Evolutionary conservation across 371 early-diverging fungal genomes (phyloP), one percentile per base, ranked within the genome.

Genomic region (Conidiobolus coronatus): DNA sequence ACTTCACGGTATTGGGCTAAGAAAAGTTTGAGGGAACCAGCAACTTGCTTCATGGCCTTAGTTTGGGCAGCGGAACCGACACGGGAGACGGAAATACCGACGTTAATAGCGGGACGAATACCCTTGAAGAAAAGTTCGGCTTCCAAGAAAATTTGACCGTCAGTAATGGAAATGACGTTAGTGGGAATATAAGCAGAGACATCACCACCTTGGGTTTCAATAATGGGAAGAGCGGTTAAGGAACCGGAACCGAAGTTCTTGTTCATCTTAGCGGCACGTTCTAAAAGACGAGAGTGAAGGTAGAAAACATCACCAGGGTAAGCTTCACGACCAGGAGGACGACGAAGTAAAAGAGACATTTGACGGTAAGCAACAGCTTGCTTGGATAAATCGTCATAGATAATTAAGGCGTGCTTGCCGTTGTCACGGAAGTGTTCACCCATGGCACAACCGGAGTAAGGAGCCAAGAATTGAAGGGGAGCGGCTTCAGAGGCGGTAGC

Each of bases 1-100:
- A 93, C 88, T 74, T 91, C 93, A 82, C 93, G 90, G 80, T 88
- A 88, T 68, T 91, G 93, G 53, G 93, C 93, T 58, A 92, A 72
- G 81, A 84, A 90, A 57, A 92, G 82, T 78, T 92, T 92, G 52
- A 92, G 72, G 57, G 91, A 89, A 62, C 93, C 93, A 52, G 91
- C 91, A 53, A 92, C 91, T 68, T 92, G 90, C 73, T 86, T 86
- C 93, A 92, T 92, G 58, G 93, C 91, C 78, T 89, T 87, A 66
- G 87, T 84, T 70, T 92, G 93, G 55, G 93, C 93, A 59, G 91
- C 88, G 60, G 89, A 87, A 59, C 93, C 93, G 76, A 92, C 91
- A 79, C 93, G 86, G 56, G 89, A 87, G 58, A 92, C 93, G 63
- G 90, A 88, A 48, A 92, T 71, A 90, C 93, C 93, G 67, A 92